phyloP scores from a whole-genome alignment of 306 rosid species.

The Trifolium repens region DNA sequence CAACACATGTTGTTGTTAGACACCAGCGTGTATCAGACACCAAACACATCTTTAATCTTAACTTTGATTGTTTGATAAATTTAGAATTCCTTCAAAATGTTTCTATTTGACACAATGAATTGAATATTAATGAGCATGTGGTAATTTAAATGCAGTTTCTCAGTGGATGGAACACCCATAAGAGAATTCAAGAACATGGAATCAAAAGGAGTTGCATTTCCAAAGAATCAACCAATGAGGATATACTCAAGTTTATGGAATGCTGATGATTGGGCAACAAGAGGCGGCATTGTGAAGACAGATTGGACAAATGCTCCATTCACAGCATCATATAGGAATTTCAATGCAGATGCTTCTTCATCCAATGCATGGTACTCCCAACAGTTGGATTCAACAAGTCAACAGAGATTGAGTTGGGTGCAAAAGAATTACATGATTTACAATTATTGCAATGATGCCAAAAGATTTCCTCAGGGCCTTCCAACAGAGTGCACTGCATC shows the following conservation, averaged over 20 bases:
- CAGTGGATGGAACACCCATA: constrained; percentile 69
- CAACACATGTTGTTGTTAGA: too few species aligned
- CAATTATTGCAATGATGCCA: constrained; percentile 58
- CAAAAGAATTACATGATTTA: constrained; percentile 68
- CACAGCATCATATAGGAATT: constrained; percentile 63
- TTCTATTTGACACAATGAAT: not conserved
- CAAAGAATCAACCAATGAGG: constrained; percentile 65
- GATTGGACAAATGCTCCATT: constrained; percentile 73
- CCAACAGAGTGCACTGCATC: constrained; percentile 40
- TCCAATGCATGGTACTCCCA: constrained; percentile 53
- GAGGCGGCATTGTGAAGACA: constrained; percentile 75
- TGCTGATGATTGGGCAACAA: constrained; percentile 90
- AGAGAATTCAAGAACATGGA: constrained; percentile 81
- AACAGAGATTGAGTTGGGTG: constrained; percentile 55
- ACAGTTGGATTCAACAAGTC: constrained; percentile 51
- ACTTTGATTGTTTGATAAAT: too few species aligned
- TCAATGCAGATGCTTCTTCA: constrained; percentile 44
- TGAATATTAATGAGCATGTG: not conserved
- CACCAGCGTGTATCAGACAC: not conserved
- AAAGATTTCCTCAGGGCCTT: constrained; percentile 54
- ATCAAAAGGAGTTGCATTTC: constrained; percentile 59
- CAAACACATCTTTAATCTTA: too few species aligned
- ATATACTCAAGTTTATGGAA: constrained; percentile 71
- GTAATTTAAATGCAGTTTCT: constrained; percentile 48
- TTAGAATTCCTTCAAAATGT: not conserved